Evolutionary conservation across 2,329 filamentous ascomycete genomes (phyloP).

Genomic region (Helicocarpus griseus): DNA sequence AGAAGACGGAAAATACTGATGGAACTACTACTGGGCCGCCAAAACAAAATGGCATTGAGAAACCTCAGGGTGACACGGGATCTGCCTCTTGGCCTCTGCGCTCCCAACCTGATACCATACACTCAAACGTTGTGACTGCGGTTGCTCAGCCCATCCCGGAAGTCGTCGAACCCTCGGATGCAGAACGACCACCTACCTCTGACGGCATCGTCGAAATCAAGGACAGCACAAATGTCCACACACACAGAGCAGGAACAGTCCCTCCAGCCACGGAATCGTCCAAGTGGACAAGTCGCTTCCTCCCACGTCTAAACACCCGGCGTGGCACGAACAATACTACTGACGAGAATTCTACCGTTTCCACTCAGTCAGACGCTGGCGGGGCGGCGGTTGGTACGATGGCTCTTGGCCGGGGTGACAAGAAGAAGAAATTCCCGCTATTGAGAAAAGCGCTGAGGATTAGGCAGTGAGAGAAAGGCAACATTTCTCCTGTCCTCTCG

Average conservation of each 20-base stretch:
- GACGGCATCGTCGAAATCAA: slow-evolving; percentile 11
- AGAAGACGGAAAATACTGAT: slow-evolving; percentile 18
- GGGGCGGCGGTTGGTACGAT: slow-evolving; percentile 13
- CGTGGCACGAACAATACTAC: slow-evolving; percentile 5
- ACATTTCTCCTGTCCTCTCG: neutral
- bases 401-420: slow-evolving; percentile 22
- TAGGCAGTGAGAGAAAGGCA: slow-evolving; percentile 17
- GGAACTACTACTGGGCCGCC: neutral
- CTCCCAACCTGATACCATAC: slow-evolving; percentile 1
- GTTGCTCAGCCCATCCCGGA: neutral
- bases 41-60: neutral
- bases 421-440: slow-evolving; percentile 35
- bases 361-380: slow-evolving; percentile 1
- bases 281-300: slow-evolving; percentile 10
- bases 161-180: neutral
- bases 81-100: slow-evolving; percentile 19
- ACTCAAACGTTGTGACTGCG: neutral
- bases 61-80: slow-evolving; percentile 7
- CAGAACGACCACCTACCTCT: slow-evolving; percentile 9
- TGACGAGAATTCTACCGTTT: neutral
- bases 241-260: neutral
- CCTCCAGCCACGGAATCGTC: neutral
- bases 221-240: neutral
- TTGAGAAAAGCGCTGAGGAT: slow-evolving; percentile 37
- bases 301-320: slow-evolving; percentile 3